A percentile compares a stretch with the other conserved stretches of the same genome.
phyloP scores from a whole-genome alignment of 768 basidiomycete species.

The Tubosaeta brunneosetosa region DNA sequence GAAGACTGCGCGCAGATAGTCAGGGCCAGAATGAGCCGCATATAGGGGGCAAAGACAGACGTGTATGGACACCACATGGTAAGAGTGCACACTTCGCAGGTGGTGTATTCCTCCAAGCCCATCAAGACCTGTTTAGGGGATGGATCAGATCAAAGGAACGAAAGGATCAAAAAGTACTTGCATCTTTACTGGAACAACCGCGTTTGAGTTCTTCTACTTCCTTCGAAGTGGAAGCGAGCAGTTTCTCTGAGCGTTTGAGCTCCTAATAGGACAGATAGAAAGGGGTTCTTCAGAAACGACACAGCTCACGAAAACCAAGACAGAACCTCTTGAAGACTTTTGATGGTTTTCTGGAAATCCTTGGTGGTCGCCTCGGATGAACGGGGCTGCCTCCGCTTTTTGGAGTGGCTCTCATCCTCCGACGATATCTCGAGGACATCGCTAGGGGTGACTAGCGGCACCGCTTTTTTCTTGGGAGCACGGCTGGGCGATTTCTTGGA shows the following conservation, averaged over 20 bases:
- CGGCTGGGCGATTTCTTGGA: constrained; percentile 11
- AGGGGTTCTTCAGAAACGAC: background rate
- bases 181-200: constrained; percentile 6
- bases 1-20: constrained; percentile 38
- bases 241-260: constrained; percentile 9
- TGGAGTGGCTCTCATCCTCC: constrained; percentile 41
- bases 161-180: background rate
- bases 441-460: constrained; percentile 8
- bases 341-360: constrained; percentile 38
- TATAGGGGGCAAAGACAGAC: constrained; percentile 37
- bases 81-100: constrained; percentile 61
- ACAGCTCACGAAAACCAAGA: background rate
- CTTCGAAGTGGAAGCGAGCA: constrained; percentile 7
- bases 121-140: constrained; percentile 33
- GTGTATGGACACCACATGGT: constrained; percentile 65
- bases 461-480: constrained; percentile 14
- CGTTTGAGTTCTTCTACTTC: constrained; percentile 23
- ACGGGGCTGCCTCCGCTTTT: constrained; percentile 16
- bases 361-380: constrained; percentile 11
- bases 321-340: constrained; percentile 42
- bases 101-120: constrained; percentile 48
- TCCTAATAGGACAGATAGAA: constrained; percentile 10
- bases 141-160: background rate
- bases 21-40: background rate
- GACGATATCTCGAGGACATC: constrained; percentile 57